These are phyloP conservation scores for Wickerhamiella dianesei DNA, from an alignment of 805 yeast species.

Conservation along the genomic window DNA sequence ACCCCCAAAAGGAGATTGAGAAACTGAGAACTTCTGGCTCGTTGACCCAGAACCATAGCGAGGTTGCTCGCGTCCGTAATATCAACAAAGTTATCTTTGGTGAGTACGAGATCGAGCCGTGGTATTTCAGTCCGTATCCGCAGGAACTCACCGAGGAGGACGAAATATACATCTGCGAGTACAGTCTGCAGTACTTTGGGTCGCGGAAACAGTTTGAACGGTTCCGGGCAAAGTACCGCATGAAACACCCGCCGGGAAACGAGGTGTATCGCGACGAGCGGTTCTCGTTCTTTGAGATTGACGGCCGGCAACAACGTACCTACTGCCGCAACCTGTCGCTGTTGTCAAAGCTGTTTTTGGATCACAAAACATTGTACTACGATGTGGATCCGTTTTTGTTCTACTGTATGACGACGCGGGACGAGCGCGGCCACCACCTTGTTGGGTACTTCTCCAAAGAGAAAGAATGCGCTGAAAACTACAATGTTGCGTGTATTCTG, in stretches of 20 bases:
- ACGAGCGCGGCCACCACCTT: slow-evolving; percentile 83
- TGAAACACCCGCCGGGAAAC: slow-evolving; percentile 96
- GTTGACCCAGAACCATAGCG: slow-evolving; percentile 81
- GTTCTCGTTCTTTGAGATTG: slow-evolving; percentile 93
- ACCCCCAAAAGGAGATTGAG: slow-evolving; percentile 84
- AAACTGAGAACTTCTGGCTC: slow-evolving; percentile 90
- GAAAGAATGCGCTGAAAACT: slow-evolving; percentile 87
- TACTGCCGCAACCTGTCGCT: slow-evolving; percentile 96
- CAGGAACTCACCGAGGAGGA: slow-evolving; percentile 88
- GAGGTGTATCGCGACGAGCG: slow-evolving; percentile 88
- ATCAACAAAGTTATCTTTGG: slow-evolving; percentile 71
- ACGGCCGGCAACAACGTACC: slow-evolving; percentile 87
- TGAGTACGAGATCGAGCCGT: slow-evolving; percentile 85
- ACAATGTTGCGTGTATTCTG: slow-evolving; percentile 92
- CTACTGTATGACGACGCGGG: slow-evolving; percentile 86
- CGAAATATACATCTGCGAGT: slow-evolving; percentile 80
- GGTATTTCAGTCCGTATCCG: slow-evolving; percentile 98
- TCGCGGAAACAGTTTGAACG: slow-evolving; percentile 85
- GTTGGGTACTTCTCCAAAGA: slow-evolving; percentile 97
- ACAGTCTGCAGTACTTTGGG: slow-evolving; percentile 76
- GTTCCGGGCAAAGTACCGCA: slow-evolving; percentile 71
- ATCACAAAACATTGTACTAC: slow-evolving; percentile 90
- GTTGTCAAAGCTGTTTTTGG: slow-evolving; percentile 77
- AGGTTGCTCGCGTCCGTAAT: slow-evolving; percentile 83
- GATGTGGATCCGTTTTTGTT: slow-evolving; percentile 97